Evolutionary conservation across 208 protist genomes (phyloP).

Genomic region (Leptomonas pyrrhocoris): DNA sequence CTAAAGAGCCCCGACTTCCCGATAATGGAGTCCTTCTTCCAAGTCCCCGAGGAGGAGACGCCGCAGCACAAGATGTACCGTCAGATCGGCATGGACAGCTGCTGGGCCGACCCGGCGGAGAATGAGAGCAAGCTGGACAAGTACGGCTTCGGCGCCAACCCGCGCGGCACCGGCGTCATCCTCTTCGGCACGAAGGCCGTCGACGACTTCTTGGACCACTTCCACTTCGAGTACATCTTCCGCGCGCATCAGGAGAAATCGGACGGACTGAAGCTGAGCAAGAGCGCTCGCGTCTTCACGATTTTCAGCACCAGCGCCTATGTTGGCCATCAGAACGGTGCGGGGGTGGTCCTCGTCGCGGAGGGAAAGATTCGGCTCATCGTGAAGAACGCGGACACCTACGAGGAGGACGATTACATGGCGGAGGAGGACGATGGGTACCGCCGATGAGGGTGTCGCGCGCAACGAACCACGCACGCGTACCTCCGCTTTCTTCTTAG

Average conservation of each 20-base stretch:
- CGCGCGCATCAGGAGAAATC: constrained; percentile 93
- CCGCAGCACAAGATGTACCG: constrained; percentile 63
- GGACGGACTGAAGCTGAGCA: constrained; percentile 91
- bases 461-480: background rate
- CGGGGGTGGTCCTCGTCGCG: constrained; percentile 89
- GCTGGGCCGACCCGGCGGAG: constrained; percentile 92
- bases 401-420: constrained; percentile 56
- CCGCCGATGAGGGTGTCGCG: constrained; percentile 7
- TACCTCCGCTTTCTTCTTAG: background rate
- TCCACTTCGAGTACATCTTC: constrained; percentile 92
- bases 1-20: constrained; percentile 80
- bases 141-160: constrained; percentile 89
- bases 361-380: constrained; percentile 91
- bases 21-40: constrained; percentile 83
- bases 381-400: constrained; percentile 85
- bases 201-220: constrained; percentile 86
- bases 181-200: constrained; percentile 86
- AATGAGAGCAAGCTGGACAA: constrained; percentile 78
- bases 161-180: constrained; percentile 85
- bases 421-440: constrained; percentile 38
- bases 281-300: constrained; percentile 90
- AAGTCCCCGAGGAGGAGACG: constrained; percentile 72
- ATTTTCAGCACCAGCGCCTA: constrained; percentile 95
- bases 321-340: constrained; percentile 91
- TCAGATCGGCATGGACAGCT: constrained; percentile 88